These are phyloP conservation scores for Fusarium oligoseptatum DNA, from an alignment of 2,329 filamentous ascomycete species.

Conservation along the genomic window DNA sequence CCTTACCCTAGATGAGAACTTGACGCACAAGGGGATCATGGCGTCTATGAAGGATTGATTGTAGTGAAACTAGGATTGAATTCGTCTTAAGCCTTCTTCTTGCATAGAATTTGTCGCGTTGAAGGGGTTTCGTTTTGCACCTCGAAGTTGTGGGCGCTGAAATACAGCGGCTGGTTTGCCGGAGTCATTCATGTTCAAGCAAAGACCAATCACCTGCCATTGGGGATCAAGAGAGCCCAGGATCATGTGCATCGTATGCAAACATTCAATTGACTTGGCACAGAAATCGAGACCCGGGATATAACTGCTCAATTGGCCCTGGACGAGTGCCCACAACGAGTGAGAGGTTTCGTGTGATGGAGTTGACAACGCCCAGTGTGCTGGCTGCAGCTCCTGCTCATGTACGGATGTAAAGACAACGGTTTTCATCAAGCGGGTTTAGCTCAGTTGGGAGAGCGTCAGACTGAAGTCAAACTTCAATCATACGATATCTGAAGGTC, in stretches of 20 bases:
- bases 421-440: conserved; percentile 44
- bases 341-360: background rate
- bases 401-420: fast-evolving
- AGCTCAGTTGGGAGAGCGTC: conserved; percentile 49
- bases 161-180: background rate
- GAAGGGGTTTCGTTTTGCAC: background rate
- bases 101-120: background rate
- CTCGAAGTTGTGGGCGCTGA: background rate
- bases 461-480: conserved; percentile 43
- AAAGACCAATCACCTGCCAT: background rate
- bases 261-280: background rate
- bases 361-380: background rate
- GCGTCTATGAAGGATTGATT: background rate
- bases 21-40: background rate
- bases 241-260: background rate
- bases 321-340: no score
- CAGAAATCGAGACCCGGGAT: fast-evolving
- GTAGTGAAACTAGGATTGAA: background rate
- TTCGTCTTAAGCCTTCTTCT: background rate
- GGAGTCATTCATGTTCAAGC: background rate
- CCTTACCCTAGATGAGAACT: background rate
- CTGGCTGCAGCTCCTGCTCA: background rate
- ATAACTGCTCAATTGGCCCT: background rate
- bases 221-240: background rate
- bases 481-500: conserved; percentile 48